Conservation (phyloP, 2,329 filamentous ascomycete genomes). For the Scopulariopsis brevicaulis region DNA sequence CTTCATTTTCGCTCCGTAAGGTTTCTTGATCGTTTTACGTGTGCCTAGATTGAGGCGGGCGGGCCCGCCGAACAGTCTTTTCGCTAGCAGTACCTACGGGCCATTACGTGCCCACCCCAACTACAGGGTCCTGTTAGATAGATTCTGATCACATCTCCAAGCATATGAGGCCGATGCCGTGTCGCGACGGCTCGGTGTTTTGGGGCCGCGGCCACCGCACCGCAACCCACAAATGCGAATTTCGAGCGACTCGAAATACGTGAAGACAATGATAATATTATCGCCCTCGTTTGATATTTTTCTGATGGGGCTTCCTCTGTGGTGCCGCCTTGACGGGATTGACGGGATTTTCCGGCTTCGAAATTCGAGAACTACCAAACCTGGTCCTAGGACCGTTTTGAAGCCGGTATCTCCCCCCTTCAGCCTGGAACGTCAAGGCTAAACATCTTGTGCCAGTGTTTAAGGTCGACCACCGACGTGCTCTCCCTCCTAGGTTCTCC, state of each 20-base stretch:
- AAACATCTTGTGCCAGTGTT: not conserved
- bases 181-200: not conserved
- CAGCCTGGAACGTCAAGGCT: not conserved
- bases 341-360: not conserved
- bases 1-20: conserved; percentile 44
- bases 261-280: not conserved
- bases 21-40: conserved; percentile 67
- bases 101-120: conserved; percentile 25
- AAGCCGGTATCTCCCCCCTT: not conserved
- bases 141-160: conserved; percentile 64
- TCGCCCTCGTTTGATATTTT: not conserved
- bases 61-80: conserved; percentile 58
- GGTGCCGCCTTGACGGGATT: not conserved
- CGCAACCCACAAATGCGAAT: not conserved
- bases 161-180: not conserved
- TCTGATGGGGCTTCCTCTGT: not conserved
- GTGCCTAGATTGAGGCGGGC: conserved; percentile 65
- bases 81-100: conserved; percentile 89
- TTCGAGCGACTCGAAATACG: not conserved
- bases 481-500: not conserved
- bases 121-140: conserved; percentile 93
- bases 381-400: not conserved
- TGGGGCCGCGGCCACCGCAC: not conserved
- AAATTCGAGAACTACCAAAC: not conserved
- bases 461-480: not conserved